Conservation (phyloP, 1,284 basidiomycete species). For the Heterobasidion parviporum region DNA sequence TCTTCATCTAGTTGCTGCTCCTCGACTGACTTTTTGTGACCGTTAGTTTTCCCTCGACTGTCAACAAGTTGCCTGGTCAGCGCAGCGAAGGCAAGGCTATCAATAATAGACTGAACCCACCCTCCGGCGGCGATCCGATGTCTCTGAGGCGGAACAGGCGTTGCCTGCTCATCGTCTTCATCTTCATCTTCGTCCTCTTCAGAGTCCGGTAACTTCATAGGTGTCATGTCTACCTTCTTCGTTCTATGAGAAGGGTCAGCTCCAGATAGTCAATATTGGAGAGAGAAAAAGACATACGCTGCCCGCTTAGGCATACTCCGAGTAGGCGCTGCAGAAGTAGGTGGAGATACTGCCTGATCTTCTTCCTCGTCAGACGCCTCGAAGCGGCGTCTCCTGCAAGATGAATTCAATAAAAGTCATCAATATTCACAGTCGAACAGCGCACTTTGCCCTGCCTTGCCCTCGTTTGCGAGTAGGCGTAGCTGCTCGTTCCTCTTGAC, state of each 20-base stretch:
- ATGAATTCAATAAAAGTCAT: conserved; percentile 1
- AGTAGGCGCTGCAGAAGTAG: conserved; percentile 18
- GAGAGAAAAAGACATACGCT: conserved; percentile 20
- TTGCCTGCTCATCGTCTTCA: conserved; percentile 23
- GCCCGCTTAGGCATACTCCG: conserved; percentile 25
- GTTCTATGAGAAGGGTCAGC: conserved; percentile 14
- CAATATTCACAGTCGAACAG: not conserved
- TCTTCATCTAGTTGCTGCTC: not conserved
- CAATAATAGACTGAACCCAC: not conserved
- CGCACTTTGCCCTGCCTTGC: conserved; percentile 24
- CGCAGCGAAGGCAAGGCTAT: not conserved
- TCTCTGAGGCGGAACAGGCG: conserved; percentile 17
- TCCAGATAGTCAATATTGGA: not conserved
- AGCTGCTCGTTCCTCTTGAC: conserved; percentile 15
- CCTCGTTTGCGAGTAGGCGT: conserved; percentile 17
- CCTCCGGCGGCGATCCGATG: not conserved
- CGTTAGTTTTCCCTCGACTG: not conserved
- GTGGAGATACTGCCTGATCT: conserved; percentile 14
- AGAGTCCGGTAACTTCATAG: conserved; percentile 12
- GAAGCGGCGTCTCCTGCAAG: conserved; percentile 23
- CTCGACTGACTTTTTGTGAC: not conserved
- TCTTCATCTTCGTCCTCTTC: conserved; percentile 30
- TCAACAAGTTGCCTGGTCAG: no score
- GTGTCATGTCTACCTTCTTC: conserved; percentile 12
- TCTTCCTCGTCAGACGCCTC: conserved; percentile 33